These are phyloP conservation scores for Marsdenia floribunda DNA, from an alignment of 257 asterid genomes.

Conservation along the genomic window DNA sequence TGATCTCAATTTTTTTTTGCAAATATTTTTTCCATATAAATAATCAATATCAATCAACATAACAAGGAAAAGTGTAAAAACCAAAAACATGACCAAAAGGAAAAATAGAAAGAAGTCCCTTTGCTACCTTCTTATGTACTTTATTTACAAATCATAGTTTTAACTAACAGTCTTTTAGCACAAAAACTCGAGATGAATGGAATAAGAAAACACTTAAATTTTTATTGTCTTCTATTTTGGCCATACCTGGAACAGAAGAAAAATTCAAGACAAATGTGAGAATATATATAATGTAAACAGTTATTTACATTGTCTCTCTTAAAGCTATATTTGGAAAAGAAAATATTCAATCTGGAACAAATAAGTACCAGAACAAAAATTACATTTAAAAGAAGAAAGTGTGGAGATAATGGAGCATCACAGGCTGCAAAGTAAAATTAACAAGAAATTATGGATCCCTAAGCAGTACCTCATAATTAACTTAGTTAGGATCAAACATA, in stretches of 20 bases:
- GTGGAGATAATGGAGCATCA: too few relatives aligned
- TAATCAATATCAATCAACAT: too few relatives aligned
- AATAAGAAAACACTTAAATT: not conserved
- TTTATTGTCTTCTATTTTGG: too few relatives aligned
- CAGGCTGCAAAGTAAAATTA: too few relatives aligned
- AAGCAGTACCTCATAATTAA: constrained; percentile 76
- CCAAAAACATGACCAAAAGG: not conserved
- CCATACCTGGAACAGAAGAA: too few relatives aligned
- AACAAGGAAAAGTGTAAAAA: too few relatives aligned
- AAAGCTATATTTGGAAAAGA: not conserved
- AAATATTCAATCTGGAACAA: not conserved
- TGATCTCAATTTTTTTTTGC: too few relatives aligned
- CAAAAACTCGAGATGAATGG: not conserved
- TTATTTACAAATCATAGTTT: not conserved
- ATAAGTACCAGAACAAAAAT: not conserved
- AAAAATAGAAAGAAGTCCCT: not conserved
- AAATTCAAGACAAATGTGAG: too few relatives aligned
- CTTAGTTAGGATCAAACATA: constrained; percentile 41
- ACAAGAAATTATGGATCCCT: not conserved
- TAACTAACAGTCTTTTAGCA: not conserved
- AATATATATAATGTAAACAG: too few relatives aligned
- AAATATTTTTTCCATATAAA: too few relatives aligned
- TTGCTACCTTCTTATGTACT: not conserved
- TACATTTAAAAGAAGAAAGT: not conserved
- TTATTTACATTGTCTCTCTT: too few relatives aligned